phyloP scores from a whole-genome alignment of 129 eudicot species.

The Escallonia rubra region DNA sequence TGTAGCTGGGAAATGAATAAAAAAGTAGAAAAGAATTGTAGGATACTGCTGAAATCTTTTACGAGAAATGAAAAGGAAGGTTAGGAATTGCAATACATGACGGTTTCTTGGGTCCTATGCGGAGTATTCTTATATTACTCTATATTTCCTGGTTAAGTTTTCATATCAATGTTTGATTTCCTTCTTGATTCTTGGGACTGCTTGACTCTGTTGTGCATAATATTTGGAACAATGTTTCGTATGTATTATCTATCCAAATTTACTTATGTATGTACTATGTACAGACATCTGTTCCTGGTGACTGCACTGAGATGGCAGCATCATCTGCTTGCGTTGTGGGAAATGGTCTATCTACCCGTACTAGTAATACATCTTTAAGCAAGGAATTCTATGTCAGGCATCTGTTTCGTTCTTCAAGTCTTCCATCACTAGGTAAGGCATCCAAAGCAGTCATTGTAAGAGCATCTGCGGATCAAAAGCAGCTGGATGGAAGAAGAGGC shows the following conservation, averaged over 20 bases:
- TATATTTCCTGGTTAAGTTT: neutral
- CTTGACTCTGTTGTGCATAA: neutral
- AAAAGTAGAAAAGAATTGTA: too few species aligned
- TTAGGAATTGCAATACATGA: neutral
- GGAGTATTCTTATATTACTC: neutral
- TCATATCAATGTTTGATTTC: neutral
- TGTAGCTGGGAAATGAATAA: too few species aligned
- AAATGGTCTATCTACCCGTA: conserved; percentile 48
- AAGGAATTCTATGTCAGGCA: conserved; percentile 46
- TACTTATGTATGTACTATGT: neutral
- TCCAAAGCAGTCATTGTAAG: conserved; percentile 39
- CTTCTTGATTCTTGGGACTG: neutral
- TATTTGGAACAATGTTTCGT: neutral
- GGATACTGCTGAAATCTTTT: too few species aligned
- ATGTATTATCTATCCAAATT: neutral
- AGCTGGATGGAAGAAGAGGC: conserved; percentile 67
- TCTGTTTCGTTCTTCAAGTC: conserved; percentile 29
- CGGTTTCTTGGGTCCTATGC: neutral
- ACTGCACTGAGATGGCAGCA: conserved; percentile 52
- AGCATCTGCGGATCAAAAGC: conserved; percentile 56
- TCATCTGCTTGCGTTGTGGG: conserved; percentile 79
- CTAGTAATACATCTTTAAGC: conserved; percentile 23
- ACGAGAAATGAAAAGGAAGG: too few species aligned
- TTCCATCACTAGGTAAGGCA: conserved; percentile 34
- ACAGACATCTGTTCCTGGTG: neutral